A percentile compares a stretch with the other conserved stretches of the same genome.
Conservation (phyloP, 345 rosid species). For the Schrenkiella parvula region DNA sequence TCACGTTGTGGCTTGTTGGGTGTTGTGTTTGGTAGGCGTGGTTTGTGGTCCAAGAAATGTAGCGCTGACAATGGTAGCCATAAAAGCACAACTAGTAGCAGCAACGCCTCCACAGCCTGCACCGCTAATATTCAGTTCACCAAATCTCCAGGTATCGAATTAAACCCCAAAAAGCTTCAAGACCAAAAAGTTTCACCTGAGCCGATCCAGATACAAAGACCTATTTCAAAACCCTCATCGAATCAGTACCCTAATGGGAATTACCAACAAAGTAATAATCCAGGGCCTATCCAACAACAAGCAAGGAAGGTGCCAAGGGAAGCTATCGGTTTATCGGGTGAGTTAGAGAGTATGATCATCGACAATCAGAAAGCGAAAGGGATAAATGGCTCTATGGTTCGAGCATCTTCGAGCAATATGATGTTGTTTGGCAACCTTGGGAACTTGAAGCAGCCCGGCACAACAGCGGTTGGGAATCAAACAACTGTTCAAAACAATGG, state of each 20-base stretch:
- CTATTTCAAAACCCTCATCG: slow-evolving; percentile 31
- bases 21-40: slow-evolving; percentile 55
- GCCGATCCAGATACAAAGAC: slow-evolving; percentile 10
- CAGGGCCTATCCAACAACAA: slow-evolving; percentile 29
- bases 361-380: slow-evolving; percentile 65
- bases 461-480: slow-evolving; percentile 31
- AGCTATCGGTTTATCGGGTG: slow-evolving; percentile 67
- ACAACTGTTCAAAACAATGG: slow-evolving; percentile 35
- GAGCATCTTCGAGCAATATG: slow-evolving; percentile 83
- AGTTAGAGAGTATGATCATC: slow-evolving; percentile 72
- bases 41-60: slow-evolving; percentile 55
- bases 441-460: slow-evolving; percentile 60
- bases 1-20: slow-evolving; percentile 59
- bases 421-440: slow-evolving; percentile 82
- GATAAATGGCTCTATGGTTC: slow-evolving; percentile 40
- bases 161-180: slow-evolving; percentile 33
- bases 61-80: slow-evolving; percentile 22
- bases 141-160: slow-evolving; percentile 39
- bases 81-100: slow-evolving; percentile 32
- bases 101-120: slow-evolving; percentile 32
- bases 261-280: slow-evolving; percentile 16
- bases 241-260: slow-evolving; percentile 21
- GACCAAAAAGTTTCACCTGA: slow-evolving; percentile 41
- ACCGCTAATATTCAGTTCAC: slow-evolving; percentile 30
- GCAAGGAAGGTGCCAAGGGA: slow-evolving; percentile 50